phyloP scores from a whole-genome alignment of 345 rosid genomes.

The Noccaea bulbosa region DNA sequence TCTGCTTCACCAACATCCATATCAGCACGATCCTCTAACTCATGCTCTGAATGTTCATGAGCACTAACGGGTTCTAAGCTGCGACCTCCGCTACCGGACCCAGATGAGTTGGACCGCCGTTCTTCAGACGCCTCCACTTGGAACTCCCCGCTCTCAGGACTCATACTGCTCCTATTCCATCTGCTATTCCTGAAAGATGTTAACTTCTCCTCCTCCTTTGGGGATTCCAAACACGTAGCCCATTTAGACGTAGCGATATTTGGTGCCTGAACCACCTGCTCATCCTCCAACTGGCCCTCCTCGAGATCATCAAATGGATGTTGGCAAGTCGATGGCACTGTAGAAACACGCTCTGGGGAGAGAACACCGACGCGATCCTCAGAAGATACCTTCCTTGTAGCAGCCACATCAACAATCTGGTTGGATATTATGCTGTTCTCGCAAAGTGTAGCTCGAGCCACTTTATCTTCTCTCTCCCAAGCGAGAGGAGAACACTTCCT shows the following conservation, averaged over 20 bases:
- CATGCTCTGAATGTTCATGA: conserved; percentile 41
- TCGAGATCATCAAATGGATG: conserved; percentile 59
- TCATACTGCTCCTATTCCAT: conserved; percentile 36
- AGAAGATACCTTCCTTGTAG: conserved; percentile 37
- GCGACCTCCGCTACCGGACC: conserved; percentile 34
- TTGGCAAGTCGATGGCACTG: conserved; percentile 4
- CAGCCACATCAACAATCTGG: conserved; percentile 26
- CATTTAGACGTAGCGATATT: conserved; percentile 70
- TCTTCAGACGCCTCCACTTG: conserved; percentile 43
- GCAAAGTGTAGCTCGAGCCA: conserved; percentile 26
- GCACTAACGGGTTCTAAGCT: conserved; percentile 29
- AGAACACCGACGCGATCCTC: conserved; percentile 54
- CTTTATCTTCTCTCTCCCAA: conserved; percentile 50
- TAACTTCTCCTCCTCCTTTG: conserved; percentile 2
- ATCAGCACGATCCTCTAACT: conserved; percentile 39
- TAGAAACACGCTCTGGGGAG: conserved; percentile 24
- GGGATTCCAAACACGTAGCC: conserved; percentile 63
- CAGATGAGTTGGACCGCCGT: conserved; percentile 36
- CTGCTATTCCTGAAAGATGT: conserved; percentile 6
- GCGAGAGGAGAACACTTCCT: conserved; percentile 61
- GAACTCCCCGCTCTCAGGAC: conserved; percentile 60
- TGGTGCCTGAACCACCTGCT: conserved; percentile 47
- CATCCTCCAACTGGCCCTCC: conserved; percentile 63
- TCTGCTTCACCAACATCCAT: conserved; percentile 35
- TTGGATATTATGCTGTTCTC: conserved; percentile 30